phyloP scores from a whole-genome alignment of 306 rosid genomes.

The Quercus parvula region DNA sequence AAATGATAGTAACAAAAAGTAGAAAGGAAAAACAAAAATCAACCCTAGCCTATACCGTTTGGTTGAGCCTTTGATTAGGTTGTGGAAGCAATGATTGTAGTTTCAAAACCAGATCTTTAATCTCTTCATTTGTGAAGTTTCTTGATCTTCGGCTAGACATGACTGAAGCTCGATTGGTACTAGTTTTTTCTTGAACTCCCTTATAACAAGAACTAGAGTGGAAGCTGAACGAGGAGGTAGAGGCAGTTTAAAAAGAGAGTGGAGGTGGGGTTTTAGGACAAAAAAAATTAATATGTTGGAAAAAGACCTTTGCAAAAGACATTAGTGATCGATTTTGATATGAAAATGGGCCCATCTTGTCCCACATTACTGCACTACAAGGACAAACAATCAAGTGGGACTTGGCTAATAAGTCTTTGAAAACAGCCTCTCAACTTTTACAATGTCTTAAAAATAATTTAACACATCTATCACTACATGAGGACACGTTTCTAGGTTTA shows the following conservation, averaged over 20 bases:
- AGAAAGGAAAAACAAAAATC: no score
- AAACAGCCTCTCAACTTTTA: slow-evolving; percentile 12
- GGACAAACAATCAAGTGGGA: not conserved
- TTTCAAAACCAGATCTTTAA: slow-evolving; percentile 29
- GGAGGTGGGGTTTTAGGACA: not conserved
- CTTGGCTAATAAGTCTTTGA: not conserved
- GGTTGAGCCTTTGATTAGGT: slow-evolving; percentile 11
- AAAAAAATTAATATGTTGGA: slow-evolving; percentile 3
- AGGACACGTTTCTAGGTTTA: not conserved
- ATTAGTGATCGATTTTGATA: not conserved
- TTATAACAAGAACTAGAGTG: not conserved
- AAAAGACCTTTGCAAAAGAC: slow-evolving; percentile 5
- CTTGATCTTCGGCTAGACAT: slow-evolving; percentile 30
- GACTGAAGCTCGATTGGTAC: not conserved
- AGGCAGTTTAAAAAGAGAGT: slow-evolving; percentile 16
- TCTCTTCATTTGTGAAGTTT: slow-evolving; percentile 21
- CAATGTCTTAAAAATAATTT: not conserved
- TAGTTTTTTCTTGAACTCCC: not conserved
- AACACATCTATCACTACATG: not conserved
- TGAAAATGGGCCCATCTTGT: slow-evolving; percentile 11
- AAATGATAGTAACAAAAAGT: not conserved
- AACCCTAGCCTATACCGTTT: slow-evolving; percentile 18
- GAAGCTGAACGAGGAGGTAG: slow-evolving; percentile 7
- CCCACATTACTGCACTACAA: slow-evolving; percentile 6
- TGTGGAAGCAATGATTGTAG: slow-evolving; percentile 36